Evolutionary conservation across 192 early-diverging fungal species (phyloP).

Genomic region (Glomus cerebriforme): DNA sequence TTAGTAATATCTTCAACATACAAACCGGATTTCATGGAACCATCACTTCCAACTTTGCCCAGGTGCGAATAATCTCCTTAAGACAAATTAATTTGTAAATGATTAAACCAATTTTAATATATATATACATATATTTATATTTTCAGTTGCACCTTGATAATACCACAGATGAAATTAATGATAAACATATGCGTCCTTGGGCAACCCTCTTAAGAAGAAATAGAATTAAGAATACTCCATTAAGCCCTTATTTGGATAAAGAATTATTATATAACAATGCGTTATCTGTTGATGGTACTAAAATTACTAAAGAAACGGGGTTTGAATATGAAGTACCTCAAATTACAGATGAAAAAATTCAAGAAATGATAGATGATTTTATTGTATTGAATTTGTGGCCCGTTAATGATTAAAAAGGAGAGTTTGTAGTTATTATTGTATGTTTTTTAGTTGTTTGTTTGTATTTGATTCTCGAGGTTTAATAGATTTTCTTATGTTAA

Average conservation of each 20-base stretch:
- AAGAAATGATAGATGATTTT: conserved; percentile 79
- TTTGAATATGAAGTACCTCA: conserved; percentile 70
- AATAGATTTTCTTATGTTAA: no score
- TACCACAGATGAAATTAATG: conserved; percentile 91
- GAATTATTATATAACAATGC: conserved; percentile 89
- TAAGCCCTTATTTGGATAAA: conserved; percentile 92
- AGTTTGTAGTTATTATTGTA: neutral
- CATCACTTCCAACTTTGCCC: conserved; percentile 75
- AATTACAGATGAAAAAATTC: conserved; percentile 66
- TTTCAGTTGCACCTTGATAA: conserved; percentile 76
- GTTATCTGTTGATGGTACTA: conserved; percentile 79
- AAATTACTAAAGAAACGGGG: conserved; percentile 69
- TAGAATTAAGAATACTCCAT: conserved; percentile 75
- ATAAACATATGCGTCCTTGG: conserved; percentile 93
- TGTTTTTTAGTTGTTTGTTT: neutral
- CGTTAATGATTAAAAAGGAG: neutral
- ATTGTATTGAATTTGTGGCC: conserved; percentile 87
- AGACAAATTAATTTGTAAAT: neutral
- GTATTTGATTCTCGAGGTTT: neutral
- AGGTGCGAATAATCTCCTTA: conserved; percentile 49
- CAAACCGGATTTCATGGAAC: conserved; percentile 84
- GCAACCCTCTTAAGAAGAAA: conserved; percentile 75
- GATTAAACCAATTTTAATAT: neutral
- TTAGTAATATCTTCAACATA: conserved; percentile 76
- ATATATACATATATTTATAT: neutral